Base-by-base conservation (phyloP, 345 rosid genomes). In the Turnera subulata region DNA sequence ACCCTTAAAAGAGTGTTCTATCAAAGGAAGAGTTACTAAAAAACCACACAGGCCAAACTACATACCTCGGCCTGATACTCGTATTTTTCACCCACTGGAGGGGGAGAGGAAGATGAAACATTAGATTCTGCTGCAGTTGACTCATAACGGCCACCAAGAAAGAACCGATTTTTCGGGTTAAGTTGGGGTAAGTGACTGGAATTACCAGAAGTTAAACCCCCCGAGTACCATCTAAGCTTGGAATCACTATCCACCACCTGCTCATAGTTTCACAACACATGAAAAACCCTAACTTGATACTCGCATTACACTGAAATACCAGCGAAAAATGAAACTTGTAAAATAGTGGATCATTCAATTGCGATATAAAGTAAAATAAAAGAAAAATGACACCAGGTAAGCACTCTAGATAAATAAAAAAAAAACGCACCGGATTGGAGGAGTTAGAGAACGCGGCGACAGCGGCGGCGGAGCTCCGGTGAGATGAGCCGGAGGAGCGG, bases 1-100 rank as follows among this genome's bases (percentile, higher is more conserved):
- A 17, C 26, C 49, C 69, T 35, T 29, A 33, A 19, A 16, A n/a
- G n/a, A n/a, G n/a, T n/a, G n/a, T 55, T 37, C 24, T 25, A 21
- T 24, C 11, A 52, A 37, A 53, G 14, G 5, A 29, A 49, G 63
- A 35, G 18, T 51, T 17, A 62, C 14, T 13, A 35, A 7, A 6
- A 5, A 46, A 40, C 2, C 29, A 23, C 29, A 53, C 7, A 19
- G 14, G 6, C 16, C 1, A 67, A 42, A 10, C 19, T 16, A 5
- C 39, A 17, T 65, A 87, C 99, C 80, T 93, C 99, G 11, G 99
- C 99, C 76, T 93, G 99, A 71, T 93, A 93, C 76, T 93, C 96
- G 24, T 76, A 80, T 70, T 85, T 89, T 78, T 93, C 92, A 20
- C 78, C 76, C 0, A 80, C 75, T 11, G 81, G 79, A 29, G 89